Base-by-base conservation (phyloP, 176 grass and related monocot species). In the Oryza longistaminata region DNA sequence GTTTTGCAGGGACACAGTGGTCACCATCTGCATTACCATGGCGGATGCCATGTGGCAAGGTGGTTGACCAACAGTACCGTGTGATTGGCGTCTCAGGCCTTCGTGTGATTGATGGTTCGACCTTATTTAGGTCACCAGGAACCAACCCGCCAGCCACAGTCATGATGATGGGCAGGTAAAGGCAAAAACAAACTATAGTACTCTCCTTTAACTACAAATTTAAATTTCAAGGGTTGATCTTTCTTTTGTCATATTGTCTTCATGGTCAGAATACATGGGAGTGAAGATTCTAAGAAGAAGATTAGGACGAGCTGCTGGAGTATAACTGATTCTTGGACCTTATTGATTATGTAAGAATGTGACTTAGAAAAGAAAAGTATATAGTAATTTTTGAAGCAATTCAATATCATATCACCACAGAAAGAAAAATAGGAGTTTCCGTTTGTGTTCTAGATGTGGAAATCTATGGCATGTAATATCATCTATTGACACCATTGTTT, bases 11-110 rank as follows among this genome's bases (percentile, higher is more conserved):
- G 94, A 96, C 27, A 93, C 91, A 21, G 87, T 96, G 15, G 81
- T 90, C 45, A 96, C 94, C 64, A 96, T 96, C 69, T 96, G 94
- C 94, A 96, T 66, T 96, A 96, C 87, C 94, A 96, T 80, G 91
- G 94, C 6, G 94, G 94, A 55, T 96, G 94, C 75, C 89, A 93
- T 82, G 84, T 90, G 1, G 89, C 37, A 93, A 93, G 80, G 94
- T 93, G 35, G 91, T 96, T 17, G 94, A 96, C 70, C 70, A 39
- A 24, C 45, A 83, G 11, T 90, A 96, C 39, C 64, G 68, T 22
- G 89, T 93, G 33, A 73, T 90, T 52, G 94, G 91, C 16, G 48
- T 76, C 50, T 77, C 87, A 66, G 58, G 89, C 21, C 89, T 96
- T 11, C 84, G 91, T 55, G 86, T 96, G 14, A 74, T 96, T 17